A percentile compares a stretch with the other conserved stretches of the same genome.
These are phyloP conservation scores for Larix sibirica DNA, from an alignment of 83 land plant species.

Conservation along the genomic window DNA sequence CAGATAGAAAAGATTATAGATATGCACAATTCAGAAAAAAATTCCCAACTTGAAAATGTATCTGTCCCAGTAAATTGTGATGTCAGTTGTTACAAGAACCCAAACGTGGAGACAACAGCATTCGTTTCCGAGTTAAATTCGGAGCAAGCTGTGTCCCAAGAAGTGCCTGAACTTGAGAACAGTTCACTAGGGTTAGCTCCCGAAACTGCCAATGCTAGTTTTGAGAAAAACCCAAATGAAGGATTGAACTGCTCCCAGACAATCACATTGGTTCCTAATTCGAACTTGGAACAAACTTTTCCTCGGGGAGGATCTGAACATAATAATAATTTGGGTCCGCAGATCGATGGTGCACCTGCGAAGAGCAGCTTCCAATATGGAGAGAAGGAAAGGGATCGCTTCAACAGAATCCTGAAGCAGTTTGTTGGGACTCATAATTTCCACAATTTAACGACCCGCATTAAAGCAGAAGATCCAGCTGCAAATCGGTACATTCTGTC, in stretches of 20 bases:
- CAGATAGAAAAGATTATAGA: neutral
- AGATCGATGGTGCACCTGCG: neutral
- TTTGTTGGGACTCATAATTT: constrained; percentile 92
- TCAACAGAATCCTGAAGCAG: constrained; percentile 56
- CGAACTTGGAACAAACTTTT: neutral
- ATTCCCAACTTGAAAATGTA: neutral
- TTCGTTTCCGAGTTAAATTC: neutral
- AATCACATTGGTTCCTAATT: neutral
- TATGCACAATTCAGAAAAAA: neutral
- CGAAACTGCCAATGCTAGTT: too few relatives aligned
- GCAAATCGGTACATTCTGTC: constrained; percentile 82
- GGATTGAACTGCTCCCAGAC: neutral
- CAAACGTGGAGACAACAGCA: neutral
- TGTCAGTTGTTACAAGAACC: neutral
- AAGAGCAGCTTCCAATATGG: constrained; percentile 58
- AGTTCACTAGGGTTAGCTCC: too few relatives aligned
- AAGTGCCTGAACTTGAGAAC: neutral
- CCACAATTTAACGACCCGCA: constrained; percentile 89
- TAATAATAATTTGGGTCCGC: neutral
- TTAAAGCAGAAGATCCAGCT: constrained; percentile 88
- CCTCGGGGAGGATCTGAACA: neutral
- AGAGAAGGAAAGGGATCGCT: constrained; percentile 59
- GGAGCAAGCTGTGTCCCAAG: too few relatives aligned
- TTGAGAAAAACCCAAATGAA: neutral
- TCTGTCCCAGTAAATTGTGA: neutral